A percentile compares a stretch with the other conserved stretches of the same genome.
Conservation (phyloP, 2,329 filamentous ascomycete genomes). For the Ophiostoma montium region DNA sequence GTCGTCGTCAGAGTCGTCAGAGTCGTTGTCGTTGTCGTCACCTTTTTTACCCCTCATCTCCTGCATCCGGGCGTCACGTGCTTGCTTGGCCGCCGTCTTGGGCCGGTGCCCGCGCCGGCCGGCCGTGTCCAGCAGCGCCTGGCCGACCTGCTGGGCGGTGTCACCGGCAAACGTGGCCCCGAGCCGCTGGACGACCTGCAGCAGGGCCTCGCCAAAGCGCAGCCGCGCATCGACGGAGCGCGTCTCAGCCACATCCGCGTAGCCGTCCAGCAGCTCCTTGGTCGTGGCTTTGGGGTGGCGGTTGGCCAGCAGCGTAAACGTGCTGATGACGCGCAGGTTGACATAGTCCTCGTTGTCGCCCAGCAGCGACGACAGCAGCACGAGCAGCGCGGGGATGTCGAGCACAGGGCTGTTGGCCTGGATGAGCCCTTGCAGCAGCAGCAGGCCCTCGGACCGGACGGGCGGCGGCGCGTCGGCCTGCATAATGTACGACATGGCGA, state of each 20-base stretch:
- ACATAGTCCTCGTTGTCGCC: constrained; percentile 58
- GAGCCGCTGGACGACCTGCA: constrained; percentile 49
- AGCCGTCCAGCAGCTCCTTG: constrained; percentile 50
- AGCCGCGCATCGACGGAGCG: constrained; percentile 47
- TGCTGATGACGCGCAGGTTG: constrained; percentile 51
- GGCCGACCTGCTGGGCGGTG: constrained; percentile 34
- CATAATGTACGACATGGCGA: constrained; percentile 51
- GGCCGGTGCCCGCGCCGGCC: constrained; percentile 47
- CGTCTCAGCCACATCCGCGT: constrained; percentile 49
- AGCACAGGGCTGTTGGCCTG: constrained; percentile 39
- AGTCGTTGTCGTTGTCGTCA: constrained; percentile 23
- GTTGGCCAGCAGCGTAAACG: constrained; percentile 46
- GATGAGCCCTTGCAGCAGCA: constrained; percentile 45
- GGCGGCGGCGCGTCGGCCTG: constrained; percentile 48
- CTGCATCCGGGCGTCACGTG: constrained; percentile 32
- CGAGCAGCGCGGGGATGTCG: constrained; percentile 50
- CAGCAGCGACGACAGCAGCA: constrained; percentile 49
- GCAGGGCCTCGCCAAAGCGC: constrained; percentile 52
- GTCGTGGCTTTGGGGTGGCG: constrained; percentile 48
- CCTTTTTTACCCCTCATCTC: constrained; percentile 23
- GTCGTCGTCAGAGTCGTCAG: constrained; percentile 33
- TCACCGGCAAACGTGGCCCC: constrained; percentile 41
- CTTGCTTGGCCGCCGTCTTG: constrained; percentile 43
- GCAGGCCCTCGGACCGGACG: constrained; percentile 51
- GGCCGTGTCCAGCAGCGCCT: constrained; percentile 48